phyloP scores from a whole-genome alignment of 805 yeast genomes.

The Nadsonia fulvescens region DNA sequence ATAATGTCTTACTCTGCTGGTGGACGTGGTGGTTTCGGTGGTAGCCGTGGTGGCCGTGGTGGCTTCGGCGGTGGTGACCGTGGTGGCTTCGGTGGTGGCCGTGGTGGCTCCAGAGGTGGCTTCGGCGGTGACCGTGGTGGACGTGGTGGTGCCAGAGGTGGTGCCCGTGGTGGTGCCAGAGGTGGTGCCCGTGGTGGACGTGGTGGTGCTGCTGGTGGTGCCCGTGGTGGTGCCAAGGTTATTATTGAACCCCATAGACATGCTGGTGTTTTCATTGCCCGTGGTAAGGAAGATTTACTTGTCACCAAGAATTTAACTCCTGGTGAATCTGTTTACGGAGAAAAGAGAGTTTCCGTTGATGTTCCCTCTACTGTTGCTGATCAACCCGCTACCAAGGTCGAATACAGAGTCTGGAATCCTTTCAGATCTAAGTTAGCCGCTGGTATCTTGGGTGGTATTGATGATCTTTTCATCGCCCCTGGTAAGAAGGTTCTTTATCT shows the following conservation, averaged over 20 bases:
- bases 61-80: conserved; percentile 18
- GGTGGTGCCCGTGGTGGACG: conserved; percentile 39
- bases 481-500: conserved; percentile 93
- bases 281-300: conserved; percentile 97
- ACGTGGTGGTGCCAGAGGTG: conserved; percentile 23
- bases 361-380: conserved; percentile 75
- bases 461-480: conserved; percentile 91
- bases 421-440: conserved; percentile 99
- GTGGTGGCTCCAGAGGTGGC: conserved; percentile 30
- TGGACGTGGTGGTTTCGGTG: conserved; percentile 7
- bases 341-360: conserved; percentile 86
- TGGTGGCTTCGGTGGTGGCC: conserved; percentile 14
- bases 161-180: conserved; percentile 33
- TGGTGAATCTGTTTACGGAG: conserved; percentile 97
- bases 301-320: conserved; percentile 96
- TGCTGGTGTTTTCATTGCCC: conserved; percentile 94
- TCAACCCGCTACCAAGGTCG: conserved; percentile 59
- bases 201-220: conserved; percentile 38
- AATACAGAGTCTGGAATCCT: conserved; percentile 99
- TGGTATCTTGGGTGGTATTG: conserved; percentile 99
- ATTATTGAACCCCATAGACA: conserved; percentile 98
- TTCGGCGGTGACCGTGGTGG: conserved; percentile 31
- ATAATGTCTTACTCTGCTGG: too few relatives aligned
- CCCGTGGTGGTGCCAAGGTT: conserved; percentile 72
- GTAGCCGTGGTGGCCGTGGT: conserved; percentile 24